Evolutionary conservation across 2,329 filamentous ascomycete species (phyloP).

Genomic region (Penicillium sp.): DNA sequence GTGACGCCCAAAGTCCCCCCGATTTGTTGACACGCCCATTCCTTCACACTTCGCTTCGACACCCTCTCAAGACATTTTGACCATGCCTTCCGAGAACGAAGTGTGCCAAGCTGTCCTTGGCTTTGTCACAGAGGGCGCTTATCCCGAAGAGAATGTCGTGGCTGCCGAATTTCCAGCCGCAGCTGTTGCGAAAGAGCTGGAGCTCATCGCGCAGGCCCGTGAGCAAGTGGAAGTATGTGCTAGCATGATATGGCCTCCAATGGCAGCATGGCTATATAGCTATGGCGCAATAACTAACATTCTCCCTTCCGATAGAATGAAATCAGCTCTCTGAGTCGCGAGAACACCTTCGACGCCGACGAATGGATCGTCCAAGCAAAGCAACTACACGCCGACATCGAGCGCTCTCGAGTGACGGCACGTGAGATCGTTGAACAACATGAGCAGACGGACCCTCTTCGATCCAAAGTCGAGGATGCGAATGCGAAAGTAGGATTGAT

Average conservation of each 20-base stretch:
- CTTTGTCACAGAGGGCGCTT: conserved; percentile 62
- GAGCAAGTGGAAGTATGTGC: conserved; percentile 57
- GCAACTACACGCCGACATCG: conserved; percentile 82
- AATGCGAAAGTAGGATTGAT: conserved; percentile 59
- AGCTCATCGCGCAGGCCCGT: conserved; percentile 56
- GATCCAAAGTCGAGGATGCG: conserved; percentile 67
- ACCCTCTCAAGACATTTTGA: conserved; percentile 22
- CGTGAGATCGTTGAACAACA: conserved; percentile 79
- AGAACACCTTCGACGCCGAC: conserved; percentile 78
- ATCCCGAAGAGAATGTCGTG: conserved; percentile 62
- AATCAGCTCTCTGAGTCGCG: conserved; percentile 75
- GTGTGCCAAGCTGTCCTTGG: conserved; percentile 67
- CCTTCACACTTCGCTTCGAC: conserved; percentile 1
- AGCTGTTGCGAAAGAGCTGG: conserved; percentile 55
- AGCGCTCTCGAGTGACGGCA: conserved; percentile 76
- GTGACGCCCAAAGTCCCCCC: conserved; percentile 39
- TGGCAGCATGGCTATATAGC: neutral
- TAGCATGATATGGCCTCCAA: neutral
- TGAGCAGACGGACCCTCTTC: conserved; percentile 67
- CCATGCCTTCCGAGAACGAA: conserved; percentile 38
- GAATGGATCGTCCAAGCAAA: conserved; percentile 86
- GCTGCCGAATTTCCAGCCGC: conserved; percentile 56
- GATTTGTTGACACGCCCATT: conserved; percentile 27
- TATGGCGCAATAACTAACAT: conserved; percentile 15
- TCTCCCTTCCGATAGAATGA: conserved; percentile 58